Evolutionary conservation across 2,329 filamentous ascomycete species (phyloP), one percentile per base, ranked within the genome.

Genomic region (Colletotrichum lini): DNA sequence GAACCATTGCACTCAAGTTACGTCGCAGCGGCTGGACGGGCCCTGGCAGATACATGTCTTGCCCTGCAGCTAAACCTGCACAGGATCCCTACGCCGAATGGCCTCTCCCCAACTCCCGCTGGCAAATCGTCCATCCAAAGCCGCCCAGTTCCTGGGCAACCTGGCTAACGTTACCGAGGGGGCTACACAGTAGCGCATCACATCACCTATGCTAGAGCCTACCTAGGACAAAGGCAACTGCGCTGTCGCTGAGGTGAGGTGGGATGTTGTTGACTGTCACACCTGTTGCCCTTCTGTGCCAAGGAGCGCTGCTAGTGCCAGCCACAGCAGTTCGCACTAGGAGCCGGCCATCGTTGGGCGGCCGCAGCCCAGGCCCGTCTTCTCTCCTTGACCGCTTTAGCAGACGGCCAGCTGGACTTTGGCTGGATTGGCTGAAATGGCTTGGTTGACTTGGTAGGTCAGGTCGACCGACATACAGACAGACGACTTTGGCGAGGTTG

Each of bases 301-400:
- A 61, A 40, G 16, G 40, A 49, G 56, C 56, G 61, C 63, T 52
- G 49, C 44, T 15, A 67, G 26, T 52, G 49, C 44, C 18, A 67
- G 26, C 53, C 57, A 50, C 64, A 67, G 54, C 67, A 67, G 64
- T 70, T 70, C 56, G 63, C 63, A 70, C 64, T 52, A 70, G 57
- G 18, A 52, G 42, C 21, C 45, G n/a, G 56, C 67, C 67, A 44
- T 67, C 67, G 12, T 38, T 26, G 53, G 62, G 57, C 26, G 56
- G 63, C 56, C 67, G 49, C 49, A 61, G 67, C 56, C 67, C 62
- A 67, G 66, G 60, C 61, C 66, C 42, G 45, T 47, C 23, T 54
- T 61, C 47, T 44, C 49, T 60, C 42, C 30, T 54, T 18, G 8
- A 13, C 44, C 40, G 35, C 35, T 18, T 56, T 70, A 67, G 50